Base-by-base conservation (phyloP, 129 eudicot species). In the Lactuca sativa region DNA sequence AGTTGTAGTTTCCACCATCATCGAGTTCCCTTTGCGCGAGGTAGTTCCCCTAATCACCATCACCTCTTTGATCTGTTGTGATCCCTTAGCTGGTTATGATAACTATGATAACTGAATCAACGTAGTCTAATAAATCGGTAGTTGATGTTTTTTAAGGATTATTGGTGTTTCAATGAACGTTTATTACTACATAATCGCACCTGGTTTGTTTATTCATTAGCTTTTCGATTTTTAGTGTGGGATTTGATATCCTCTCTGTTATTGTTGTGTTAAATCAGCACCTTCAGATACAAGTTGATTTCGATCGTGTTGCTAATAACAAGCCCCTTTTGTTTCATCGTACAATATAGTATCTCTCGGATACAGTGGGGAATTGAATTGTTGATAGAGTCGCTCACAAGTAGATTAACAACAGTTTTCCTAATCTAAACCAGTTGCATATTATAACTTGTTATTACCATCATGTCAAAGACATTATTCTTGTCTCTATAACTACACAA, bases 1-100 rank as follows among this genome's bases (percentile, higher is more conserved):
- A 16, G 15, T 70, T 57, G 64, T 8, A 69, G 64, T 54, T 55
- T 67, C 62, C 36, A 68, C 17, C 14, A 68, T 10, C 71, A 32
- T 13, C 18, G 52, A 25, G 30, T 30, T 56, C 16, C 33, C 11
- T 31, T 4, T 10, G 12, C 31, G 33, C 44, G 14, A 58, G 66
- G 74, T 58, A 57, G 40, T 14, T 14, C 41, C 32, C 57, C 38
- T 3, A 55, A 5, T 36, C 41, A 15, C 1, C 51, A 9, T 67
- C 61, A 4, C 36, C 52, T 9, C 49, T 17, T 69, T 4, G 34
- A 38, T 70, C 14, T 13, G 12, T 2, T 7, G 9, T 40, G 31
- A 18, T 70, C 18, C 47, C 30, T 17, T 1, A 21, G 38, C 25
- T 43, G 4, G 49, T 33, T 11, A 17, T 31, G 10, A 33, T 33